phyloP scores from a whole-genome alignment of 192 early-diverging fungal genomes.

The Linnemannia zychae region DNA sequence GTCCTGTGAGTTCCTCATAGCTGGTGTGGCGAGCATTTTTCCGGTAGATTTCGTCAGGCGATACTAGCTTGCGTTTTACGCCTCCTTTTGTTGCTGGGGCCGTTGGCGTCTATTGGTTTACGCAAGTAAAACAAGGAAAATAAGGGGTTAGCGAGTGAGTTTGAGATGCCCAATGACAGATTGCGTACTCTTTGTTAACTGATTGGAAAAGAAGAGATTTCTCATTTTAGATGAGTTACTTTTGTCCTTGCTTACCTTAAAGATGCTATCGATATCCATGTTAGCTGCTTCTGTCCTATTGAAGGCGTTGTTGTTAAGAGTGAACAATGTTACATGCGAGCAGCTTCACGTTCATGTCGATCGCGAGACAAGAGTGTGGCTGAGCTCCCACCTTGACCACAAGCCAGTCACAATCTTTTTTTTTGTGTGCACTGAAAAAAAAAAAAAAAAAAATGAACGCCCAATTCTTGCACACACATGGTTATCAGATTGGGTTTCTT shows the following conservation, averaged over 20 bases:
- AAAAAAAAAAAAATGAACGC: not conserved
- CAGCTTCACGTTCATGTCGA: not conserved
- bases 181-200: not conserved
- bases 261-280: slow-evolving; percentile 57
- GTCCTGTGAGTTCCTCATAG: slow-evolving; percentile 54
- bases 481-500: slow-evolving; percentile 54
- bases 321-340: not conserved
- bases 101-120: slow-evolving; percentile 38
- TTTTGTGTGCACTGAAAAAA: not conserved
- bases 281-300: not conserved
- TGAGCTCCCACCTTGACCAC: not conserved
- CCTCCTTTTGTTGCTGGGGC: slow-evolving; percentile 48
- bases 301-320: not conserved
- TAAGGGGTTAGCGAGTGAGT: not conserved
- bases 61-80: slow-evolving; percentile 41
- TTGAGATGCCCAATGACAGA: not conserved
- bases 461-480: not conserved
- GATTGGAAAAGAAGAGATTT: not conserved
- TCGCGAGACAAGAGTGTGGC: slow-evolving; percentile 3
- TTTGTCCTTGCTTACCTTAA: slow-evolving; percentile 25
- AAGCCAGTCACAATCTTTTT: not conserved
- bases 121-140: not conserved
- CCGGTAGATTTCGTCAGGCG: slow-evolving; percentile 48
- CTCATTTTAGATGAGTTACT: not conserved
- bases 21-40: slow-evolving; percentile 50